phyloP scores from a whole-genome alignment of 2,329 filamentous ascomycete genomes.

The Monosporascus cannonballus region DNA sequence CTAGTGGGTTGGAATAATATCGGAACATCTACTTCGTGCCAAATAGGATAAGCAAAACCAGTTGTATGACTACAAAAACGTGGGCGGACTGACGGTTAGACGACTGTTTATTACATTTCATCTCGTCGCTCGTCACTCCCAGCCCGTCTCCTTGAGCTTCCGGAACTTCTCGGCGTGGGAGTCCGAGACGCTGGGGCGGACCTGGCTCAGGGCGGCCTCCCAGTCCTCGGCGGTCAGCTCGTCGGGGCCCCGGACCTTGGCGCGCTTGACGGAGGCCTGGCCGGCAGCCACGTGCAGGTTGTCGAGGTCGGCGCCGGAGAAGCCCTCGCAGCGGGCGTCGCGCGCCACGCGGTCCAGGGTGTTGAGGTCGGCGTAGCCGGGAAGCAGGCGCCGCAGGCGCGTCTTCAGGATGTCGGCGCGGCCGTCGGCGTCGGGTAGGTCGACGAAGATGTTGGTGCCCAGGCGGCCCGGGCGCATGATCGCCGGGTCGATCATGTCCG shows the following conservation, averaged over 20 bases:
- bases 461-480: constrained; percentile 89
- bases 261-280: constrained; percentile 20
- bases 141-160: constrained; percentile 26
- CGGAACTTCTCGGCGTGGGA: constrained; percentile 35
- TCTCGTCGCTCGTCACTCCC: constrained; percentile 11
- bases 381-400: constrained; percentile 30
- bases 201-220: constrained; percentile 43
- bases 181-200: constrained; percentile 45
- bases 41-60: too few relatives aligned
- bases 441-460: constrained; percentile 83
- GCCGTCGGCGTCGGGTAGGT: constrained; percentile 72
- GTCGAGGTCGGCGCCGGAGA: constrained; percentile 63
- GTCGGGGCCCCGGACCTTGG: constrained; percentile 14
- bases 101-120: too few relatives aligned
- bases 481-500: constrained; percentile 93
- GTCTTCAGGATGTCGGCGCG: constrained; percentile 81
- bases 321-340: constrained; percentile 63
- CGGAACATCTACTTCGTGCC: too few relatives aligned
- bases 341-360: constrained; percentile 59
- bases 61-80: too few relatives aligned
- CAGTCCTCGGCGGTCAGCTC: constrained; percentile 40
- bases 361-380: constrained; percentile 22
- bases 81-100: too few relatives aligned
- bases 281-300: constrained; percentile 38
- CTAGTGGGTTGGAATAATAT: too few relatives aligned